Evolutionary conservation across 2,329 filamentous ascomycete genomes (phyloP), one percentile per base, ranked within the genome.

Genomic region (Zymoseptoria pseudotritici): DNA sequence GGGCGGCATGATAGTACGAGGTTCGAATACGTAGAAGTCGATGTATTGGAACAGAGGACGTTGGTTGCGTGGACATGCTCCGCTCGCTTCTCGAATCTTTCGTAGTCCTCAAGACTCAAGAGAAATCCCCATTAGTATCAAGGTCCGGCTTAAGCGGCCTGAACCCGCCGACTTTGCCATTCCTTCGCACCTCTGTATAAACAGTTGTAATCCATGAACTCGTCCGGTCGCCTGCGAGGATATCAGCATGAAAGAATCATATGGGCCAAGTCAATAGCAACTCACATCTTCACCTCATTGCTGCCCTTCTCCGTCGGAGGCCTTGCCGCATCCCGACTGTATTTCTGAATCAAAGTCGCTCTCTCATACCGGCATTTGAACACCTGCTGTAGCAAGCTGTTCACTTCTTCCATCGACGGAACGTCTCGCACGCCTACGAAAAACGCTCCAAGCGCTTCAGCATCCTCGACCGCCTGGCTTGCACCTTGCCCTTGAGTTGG

Each of bases 401-500:
- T 58, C 24, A 77, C 60, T n/a, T 72, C 56, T 1, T 64, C 63
- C 24, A 36, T 21, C 0, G 64, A 61, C 0, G 66, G 64, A 24
- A 54, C 53, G 0, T 50, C 60, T 7, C 26, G 60, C n/a, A 70
- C 59, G 66, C 59, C 64, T 20, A 58, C 58, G 31, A 70, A 68
- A 57, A 68, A 70, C 1, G 66, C 64, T 10, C 68, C 66, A 9
- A 71, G 59, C 2, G 76, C 75, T 29, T 76, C 74, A 0, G 74
- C 76, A 56, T 78, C 76, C 63, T 79, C 77, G 21, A 78, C 70
- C 0, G 71, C 72, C 59, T 78, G 76, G 46, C 71, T 75, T 0
- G 75, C 76, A 1, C 76, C 77, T 63, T 79, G 76, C 0, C 75
- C 76, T 61, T 77, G 75, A 0, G 74, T 77, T 0, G 77, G 77